Base-by-base conservation (phyloP, 179 eudicot genomes). In the Beta lomatogona region DNA sequence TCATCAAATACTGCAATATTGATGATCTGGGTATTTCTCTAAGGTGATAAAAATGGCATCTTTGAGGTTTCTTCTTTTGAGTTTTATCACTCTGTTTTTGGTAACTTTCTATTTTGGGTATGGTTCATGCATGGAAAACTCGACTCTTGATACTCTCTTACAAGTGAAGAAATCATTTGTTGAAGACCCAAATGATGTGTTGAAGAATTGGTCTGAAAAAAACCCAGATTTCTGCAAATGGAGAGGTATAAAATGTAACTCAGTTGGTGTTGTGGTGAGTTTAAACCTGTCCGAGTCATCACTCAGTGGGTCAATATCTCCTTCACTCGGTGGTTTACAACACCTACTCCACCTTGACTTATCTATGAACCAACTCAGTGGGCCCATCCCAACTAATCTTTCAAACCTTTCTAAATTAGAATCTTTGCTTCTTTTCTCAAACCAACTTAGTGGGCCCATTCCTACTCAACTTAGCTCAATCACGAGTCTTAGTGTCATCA, bases 341-440 rank as follows among this genome's bases (percentile, higher is more conserved):
- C 76, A 93, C 87, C 93, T 96, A 81, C 84, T 87, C 91, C 90
- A 90, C 88, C 93, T 96, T 81, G 96, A 96, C 82, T 91, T 96
- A 66, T 96, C 99, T 25, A 79, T 82, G 19, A 96, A 96, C 86
- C 81, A 72, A 5, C 90, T 96, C 59, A 68, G 88, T 11, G 98
- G 98, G 11, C 90, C 96, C 89, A 94, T 96, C 19, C 97, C 99
- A 93, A 86, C 97, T 79, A 83, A 89, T 86, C 89, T 96, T 45
- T 89, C 95, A 36, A 90, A 89, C 78, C 95, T 96, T 71, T 85
- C 97, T 63, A 83, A 88, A 21, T 86, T 96, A 80, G 66, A 55
- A 52, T 91, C 94, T 66, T 83, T 96, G 71, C 82, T 89, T 5
- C 93, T 96, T 13, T 94, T 80, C 73, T 86, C 99, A 61, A 96